phyloP scores from a whole-genome alignment of 2,329 filamentous ascomycete species.

The Aspergillus glaucus region DNA sequence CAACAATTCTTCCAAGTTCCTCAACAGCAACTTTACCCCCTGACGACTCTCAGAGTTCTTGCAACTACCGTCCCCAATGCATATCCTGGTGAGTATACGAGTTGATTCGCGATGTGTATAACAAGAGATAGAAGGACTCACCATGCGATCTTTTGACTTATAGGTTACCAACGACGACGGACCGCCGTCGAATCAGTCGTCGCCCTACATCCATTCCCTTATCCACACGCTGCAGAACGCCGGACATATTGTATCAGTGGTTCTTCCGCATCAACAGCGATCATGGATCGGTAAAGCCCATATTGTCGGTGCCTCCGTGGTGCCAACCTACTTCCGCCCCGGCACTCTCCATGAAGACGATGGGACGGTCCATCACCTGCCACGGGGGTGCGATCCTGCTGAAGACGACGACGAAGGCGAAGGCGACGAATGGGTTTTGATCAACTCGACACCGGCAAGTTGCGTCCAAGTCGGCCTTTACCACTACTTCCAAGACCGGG shows the following conservation, averaged over 20 bases:
- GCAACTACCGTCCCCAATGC: conserved; percentile 32
- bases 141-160: background rate
- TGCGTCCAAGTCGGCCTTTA: conserved; percentile 77
- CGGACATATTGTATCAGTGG: conserved; percentile 84
- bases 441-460: conserved; percentile 74
- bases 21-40: background rate
- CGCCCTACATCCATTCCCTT: conserved; percentile 72
- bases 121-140: too few species aligned
- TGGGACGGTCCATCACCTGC: conserved; percentile 59
- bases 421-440: conserved; percentile 72
- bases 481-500: conserved; percentile 68
- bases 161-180: conserved; percentile 67
- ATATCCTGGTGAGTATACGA: conserved; percentile 43
- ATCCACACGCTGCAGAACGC: conserved; percentile 63
- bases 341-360: conserved; percentile 57
- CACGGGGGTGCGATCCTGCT: conserved; percentile 40
- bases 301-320: conserved; percentile 82
- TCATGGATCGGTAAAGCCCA: conserved; percentile 99
- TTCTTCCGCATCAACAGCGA: conserved; percentile 82
- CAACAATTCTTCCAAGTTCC: conserved; percentile 1
- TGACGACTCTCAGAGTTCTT: conserved; percentile 4
- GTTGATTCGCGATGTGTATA: background rate
- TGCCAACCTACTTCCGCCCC: conserved; percentile 75
- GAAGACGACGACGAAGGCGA: conserved; percentile 48
- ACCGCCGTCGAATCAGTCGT: conserved; percentile 69